These are phyloP conservation scores for Lentithecium fluviatile DNA, from an alignment of 495 filamentous ascomycete species.

Conservation along the genomic window DNA sequence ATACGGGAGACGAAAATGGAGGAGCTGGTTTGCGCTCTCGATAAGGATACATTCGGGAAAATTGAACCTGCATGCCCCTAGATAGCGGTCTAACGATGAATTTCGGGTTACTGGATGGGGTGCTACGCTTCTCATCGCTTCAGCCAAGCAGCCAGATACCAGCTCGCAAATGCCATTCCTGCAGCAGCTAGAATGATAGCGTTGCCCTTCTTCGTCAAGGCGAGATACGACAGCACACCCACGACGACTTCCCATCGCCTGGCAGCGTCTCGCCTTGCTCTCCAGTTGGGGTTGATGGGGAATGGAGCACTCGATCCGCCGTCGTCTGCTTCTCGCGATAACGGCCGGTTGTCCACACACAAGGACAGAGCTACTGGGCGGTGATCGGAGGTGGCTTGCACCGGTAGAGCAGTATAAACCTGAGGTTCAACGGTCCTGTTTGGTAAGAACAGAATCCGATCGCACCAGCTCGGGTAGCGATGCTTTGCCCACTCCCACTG, in stretches of 20 bases:
- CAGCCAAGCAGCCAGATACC: conserved; percentile 15
- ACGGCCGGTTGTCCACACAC: conserved; percentile 52
- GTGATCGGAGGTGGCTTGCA: conserved; percentile 79
- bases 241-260: conserved; percentile 59
- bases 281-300: conserved; percentile 55
- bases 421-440: conserved; percentile 38
- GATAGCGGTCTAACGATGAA: too few species aligned
- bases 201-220: conserved; percentile 59
- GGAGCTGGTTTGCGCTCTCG: too few species aligned
- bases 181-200: conserved; percentile 18
- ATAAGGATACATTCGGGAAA: too few species aligned
- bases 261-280: conserved; percentile 49
- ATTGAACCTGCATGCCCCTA: too few species aligned
- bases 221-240: conserved; percentile 56
- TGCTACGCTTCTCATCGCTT: neutral
- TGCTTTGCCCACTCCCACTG: conserved; percentile 73
- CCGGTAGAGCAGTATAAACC: conserved; percentile 70
- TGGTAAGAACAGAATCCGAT: conserved; percentile 75
- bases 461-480: conserved; percentile 92
- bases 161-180: conserved; percentile 19
- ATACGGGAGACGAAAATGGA: too few species aligned
- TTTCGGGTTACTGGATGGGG: too few species aligned
- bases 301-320: conserved; percentile 51
- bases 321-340: conserved; percentile 36
- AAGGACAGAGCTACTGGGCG: conserved; percentile 71